Base-by-base conservation (phyloP, 2,329 filamentous ascomycete species). In the Fusarium phyllophilum region DNA sequence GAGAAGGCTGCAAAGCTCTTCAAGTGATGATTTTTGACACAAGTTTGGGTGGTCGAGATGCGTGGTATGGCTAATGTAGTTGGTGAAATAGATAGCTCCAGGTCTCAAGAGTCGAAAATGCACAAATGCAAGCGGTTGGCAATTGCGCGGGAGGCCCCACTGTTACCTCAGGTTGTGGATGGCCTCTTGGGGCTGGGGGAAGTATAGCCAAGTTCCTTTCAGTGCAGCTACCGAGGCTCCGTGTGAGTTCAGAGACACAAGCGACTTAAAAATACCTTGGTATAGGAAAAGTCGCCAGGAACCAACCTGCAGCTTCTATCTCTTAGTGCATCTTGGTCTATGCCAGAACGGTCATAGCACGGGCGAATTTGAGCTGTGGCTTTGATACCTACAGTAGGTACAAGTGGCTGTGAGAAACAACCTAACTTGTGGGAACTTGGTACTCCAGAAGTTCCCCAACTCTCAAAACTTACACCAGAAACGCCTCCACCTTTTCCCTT, bases 61-160 rank as follows among this genome's bases (percentile, higher is more conserved):
- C 36, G 36, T 46, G 49, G 64, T 46, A 38, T 42, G 52, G 63
- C 56, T 68, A 70, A 66, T 76, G 75, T 64, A 61, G 63, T 41
- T 67, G 66, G 59, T 48, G 73, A 72, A 73, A 75, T 68, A 54
- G 46, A 62, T 57, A 38, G 59, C 61, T 66, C 64, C 68, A 54
- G 67, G 60, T 65, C 48, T 73, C 42, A 46, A 58, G 62, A 60
- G 62, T 69, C 62, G 60, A 66, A 67, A 76, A 74, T 66, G 68
- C 60, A 62, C 52, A 72, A 70, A 74, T 71, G 66, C 68, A 73
- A 52, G 61, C 57, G 69, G 69, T 62, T 73, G 72, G 71, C 55
- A 48, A 45, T 24, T 36, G 31, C 17, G 42, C 64, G 48, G 58
- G 39, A 57, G 49, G 31, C 29, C 36, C 54, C 44, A 34, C 34